These are phyloP conservation scores for Davidsoniella australis DNA, from an alignment of 2,329 filamentous ascomycete genomes.

Conservation along the genomic window DNA sequence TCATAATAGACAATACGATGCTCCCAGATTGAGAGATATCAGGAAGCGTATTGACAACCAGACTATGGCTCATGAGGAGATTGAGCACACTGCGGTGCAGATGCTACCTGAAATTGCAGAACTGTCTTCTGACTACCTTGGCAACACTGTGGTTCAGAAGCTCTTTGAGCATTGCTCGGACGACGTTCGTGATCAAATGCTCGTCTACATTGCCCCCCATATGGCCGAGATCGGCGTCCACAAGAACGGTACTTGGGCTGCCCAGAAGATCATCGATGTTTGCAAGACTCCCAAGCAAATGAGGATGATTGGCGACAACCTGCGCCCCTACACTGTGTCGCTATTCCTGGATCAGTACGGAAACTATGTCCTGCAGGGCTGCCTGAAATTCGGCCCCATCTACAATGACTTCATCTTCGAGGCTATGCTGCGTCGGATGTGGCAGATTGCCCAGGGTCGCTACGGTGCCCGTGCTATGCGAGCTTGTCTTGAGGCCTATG, in stretches of 20 bases:
- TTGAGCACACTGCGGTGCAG: constrained; percentile 77
- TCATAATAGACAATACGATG: constrained; percentile 79
- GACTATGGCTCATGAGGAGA: constrained; percentile 67
- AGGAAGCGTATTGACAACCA: constrained; percentile 96
- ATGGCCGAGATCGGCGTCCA: constrained; percentile 93
- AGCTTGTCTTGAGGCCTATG: constrained; percentile 89
- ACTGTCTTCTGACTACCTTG: constrained; percentile 85
- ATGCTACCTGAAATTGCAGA: constrained; percentile 97
- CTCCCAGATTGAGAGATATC: constrained; percentile 85
- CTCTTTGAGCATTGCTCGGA: constrained; percentile 94
- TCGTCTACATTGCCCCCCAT: constrained; percentile 72
- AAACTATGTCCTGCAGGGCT: constrained; percentile 96
- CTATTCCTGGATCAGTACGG: constrained; percentile 95
- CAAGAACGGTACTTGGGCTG: constrained; percentile 98
- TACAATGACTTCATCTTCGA: constrained; percentile 97
- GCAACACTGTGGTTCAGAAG: constrained; percentile 99
- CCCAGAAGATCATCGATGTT: constrained; percentile 97
- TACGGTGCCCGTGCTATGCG: constrained; percentile 94
- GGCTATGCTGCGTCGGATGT: constrained; percentile 84
- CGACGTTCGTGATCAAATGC: constrained; percentile 76
- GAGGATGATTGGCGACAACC: constrained; percentile 63
- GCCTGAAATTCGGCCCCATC: constrained; percentile 74
- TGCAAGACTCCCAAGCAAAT: constrained; percentile 75
- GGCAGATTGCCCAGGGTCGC: constrained; percentile 81
- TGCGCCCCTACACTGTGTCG: constrained; percentile 74